A percentile compares a stretch with the other conserved stretches of the same genome.
These are phyloP conservation scores for Paratinospora sagittata DNA, from an alignment of 164 flowering plant species.

Conservation along the genomic window DNA sequence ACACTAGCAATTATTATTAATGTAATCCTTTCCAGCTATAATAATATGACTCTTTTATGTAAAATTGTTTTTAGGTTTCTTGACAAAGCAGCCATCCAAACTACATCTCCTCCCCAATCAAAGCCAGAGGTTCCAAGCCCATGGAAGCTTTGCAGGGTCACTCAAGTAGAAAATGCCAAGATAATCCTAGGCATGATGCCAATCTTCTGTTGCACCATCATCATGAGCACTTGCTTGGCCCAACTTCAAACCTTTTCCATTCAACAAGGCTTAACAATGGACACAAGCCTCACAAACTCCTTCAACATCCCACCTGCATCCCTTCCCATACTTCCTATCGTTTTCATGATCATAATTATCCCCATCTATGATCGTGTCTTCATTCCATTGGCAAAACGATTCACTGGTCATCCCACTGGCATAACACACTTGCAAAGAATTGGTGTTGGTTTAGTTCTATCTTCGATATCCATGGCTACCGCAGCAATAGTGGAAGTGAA, in stretches of 20 bases:
- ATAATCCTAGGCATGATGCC: slow-evolving; percentile 40
- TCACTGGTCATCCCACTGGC: slow-evolving; percentile 41
- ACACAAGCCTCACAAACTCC: slow-evolving; percentile 27
- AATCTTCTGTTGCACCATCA: slow-evolving; percentile 43
- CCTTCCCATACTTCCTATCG: slow-evolving; percentile 41
- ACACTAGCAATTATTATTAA: too few species aligned
- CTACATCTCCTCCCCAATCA: slow-evolving; percentile 8
- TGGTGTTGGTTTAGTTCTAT: slow-evolving; percentile 44
- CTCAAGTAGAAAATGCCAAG: slow-evolving; percentile 57
- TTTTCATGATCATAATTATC: slow-evolving; percentile 35
- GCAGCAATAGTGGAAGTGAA: slow-evolving; percentile 43
- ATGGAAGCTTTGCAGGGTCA: slow-evolving; percentile 47
- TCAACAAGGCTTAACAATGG: slow-evolving; percentile 53
- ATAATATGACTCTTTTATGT: too few species aligned
- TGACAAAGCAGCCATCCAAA: slow-evolving; percentile 50
- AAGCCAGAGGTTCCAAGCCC: slow-evolving; percentile 20
- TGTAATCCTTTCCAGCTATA: too few species aligned
- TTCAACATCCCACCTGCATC: slow-evolving; percentile 50
- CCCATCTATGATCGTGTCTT: slow-evolving; percentile 41
- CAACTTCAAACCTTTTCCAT: slow-evolving; percentile 62
- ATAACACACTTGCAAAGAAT: slow-evolving; percentile 51
- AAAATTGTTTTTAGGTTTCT: slow-evolving; percentile 28
- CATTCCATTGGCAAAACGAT: slow-evolving; percentile 27
- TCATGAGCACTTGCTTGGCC: slow-evolving; percentile 56
- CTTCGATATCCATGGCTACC: slow-evolving; percentile 39